phyloP scores from a whole-genome alignment of 1,284 basidiomycete genomes.

The Fomitiporia mediterranea region DNA sequence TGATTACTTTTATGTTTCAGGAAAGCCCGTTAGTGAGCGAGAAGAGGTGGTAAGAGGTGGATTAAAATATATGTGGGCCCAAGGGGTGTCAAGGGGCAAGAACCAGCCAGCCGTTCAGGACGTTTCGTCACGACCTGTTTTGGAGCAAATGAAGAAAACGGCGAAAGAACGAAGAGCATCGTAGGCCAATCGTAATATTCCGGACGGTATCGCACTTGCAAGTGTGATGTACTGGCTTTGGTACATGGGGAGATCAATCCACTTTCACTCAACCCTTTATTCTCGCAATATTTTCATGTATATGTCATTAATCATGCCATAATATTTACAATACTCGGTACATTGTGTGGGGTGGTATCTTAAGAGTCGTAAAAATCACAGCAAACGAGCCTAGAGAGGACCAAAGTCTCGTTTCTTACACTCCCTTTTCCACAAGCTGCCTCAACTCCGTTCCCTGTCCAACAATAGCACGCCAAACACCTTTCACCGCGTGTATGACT shows the following conservation, averaged over 20 bases:
- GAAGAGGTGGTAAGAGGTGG: constrained; percentile 35
- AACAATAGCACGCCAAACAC: constrained; percentile 67
- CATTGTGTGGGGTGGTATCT: neutral
- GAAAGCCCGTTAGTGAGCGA: constrained; percentile 32
- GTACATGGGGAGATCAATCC: neutral
- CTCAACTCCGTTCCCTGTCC: constrained; percentile 39
- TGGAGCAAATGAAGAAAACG: neutral
- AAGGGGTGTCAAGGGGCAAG: constrained; percentile 22
- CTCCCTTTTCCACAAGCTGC: constrained; percentile 46
- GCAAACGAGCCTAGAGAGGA: neutral
- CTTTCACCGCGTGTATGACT: constrained; percentile 54
- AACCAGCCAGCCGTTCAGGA: constrained; percentile 7
- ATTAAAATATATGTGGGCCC: constrained; percentile 37
- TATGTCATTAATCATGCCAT: neutral
- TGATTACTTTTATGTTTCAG: constrained; percentile 25
- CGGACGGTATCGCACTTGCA: too few relatives aligned
- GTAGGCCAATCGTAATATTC: neutral
- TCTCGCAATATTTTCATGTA: neutral
- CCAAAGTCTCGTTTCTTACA: constrained; percentile 28
- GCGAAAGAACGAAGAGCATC: neutral
- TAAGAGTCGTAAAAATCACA: neutral
- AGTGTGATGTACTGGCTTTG: neutral
- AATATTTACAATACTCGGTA: neutral
- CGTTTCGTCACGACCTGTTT: constrained; percentile 8
- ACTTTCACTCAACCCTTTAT: neutral